Percentiles rank a stretch among this genome's conserved stretches.
Conservation (phyloP, 345 rosid genomes). For the Rhodomyrtus tomentosa region DNA sequence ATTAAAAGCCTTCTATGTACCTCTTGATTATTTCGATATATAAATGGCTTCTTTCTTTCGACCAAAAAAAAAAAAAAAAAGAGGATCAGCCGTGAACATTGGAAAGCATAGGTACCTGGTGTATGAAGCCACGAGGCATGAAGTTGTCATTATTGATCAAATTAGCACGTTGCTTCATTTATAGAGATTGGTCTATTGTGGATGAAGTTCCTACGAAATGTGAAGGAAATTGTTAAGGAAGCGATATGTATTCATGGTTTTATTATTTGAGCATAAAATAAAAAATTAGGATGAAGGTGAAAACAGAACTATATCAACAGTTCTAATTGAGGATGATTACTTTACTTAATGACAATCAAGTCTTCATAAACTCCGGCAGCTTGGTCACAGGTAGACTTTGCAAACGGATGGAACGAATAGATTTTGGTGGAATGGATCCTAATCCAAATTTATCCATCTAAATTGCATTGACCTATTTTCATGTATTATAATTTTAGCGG, state of each 20-base stretch:
- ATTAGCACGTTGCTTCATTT: too few species aligned
- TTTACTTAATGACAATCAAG: not conserved
- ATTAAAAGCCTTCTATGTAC: too few species aligned
- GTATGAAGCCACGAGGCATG: not conserved
- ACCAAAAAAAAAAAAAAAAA: too few species aligned
- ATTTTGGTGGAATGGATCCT: not conserved
- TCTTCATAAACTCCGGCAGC: not conserved
- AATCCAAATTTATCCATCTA: not conserved
- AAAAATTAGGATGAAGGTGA: not conserved
- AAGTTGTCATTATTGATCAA: not conserved
- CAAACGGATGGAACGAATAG: not conserved
- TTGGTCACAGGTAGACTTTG: rapidly evolving
- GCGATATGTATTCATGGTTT: not conserved
- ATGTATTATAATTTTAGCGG: not conserved
- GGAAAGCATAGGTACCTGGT: not conserved
- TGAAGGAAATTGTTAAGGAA: not conserved
- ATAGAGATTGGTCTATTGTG: too few species aligned
- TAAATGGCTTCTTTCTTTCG: too few species aligned
- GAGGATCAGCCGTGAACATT: not conserved
- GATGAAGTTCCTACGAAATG: not conserved
- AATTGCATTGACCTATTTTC: not conserved
- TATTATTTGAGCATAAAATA: not conserved
- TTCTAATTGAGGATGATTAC: not conserved
- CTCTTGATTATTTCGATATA: too few species aligned
- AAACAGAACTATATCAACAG: not conserved